These are phyloP conservation scores for Coleophoma eucalyptorum DNA, from an alignment of 2,329 filamentous ascomycete genomes.

Conservation along the genomic window DNA sequence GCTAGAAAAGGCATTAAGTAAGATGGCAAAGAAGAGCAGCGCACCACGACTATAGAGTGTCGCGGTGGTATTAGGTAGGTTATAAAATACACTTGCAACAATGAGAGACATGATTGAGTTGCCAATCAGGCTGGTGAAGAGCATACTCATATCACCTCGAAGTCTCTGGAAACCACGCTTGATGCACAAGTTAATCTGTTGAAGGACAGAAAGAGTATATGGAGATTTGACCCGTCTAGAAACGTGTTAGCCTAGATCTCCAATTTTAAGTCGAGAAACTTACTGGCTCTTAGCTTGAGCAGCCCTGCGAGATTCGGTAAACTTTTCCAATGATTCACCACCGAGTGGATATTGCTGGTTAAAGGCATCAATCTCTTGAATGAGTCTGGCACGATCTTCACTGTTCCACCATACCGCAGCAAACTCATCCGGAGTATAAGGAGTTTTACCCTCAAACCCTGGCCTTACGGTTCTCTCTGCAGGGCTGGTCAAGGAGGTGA, in stretches of 20 bases:
- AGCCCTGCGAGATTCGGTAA: conserved; percentile 35
- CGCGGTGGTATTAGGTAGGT: conserved; percentile 45
- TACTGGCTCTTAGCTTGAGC: conserved; percentile 17
- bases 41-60: conserved; percentile 60
- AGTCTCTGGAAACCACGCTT: conserved; percentile 78
- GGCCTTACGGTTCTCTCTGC: conserved; percentile 51
- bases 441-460: conserved; percentile 55
- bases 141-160: conserved; percentile 68
- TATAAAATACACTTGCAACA: conserved; percentile 62
- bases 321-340: conserved; percentile 28
- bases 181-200: conserved; percentile 77
- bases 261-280: neutral
- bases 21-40: conserved; percentile 64
- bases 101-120: conserved; percentile 53
- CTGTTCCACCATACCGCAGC: conserved; percentile 46
- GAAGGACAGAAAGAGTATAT: conserved; percentile 72
- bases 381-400: conserved; percentile 34
- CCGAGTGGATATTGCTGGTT: conserved; percentile 34
- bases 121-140: conserved; percentile 41
- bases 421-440: conserved; percentile 51
- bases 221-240: conserved; percentile 65
- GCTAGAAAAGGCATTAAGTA: conserved; percentile 62
- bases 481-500: conserved; percentile 68
- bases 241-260: conserved; percentile 26
- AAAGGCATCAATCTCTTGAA: conserved; percentile 48